Base-by-base conservation (phyloP, 164 flowering plant genomes). In the Umbilicus rupestris region DNA sequence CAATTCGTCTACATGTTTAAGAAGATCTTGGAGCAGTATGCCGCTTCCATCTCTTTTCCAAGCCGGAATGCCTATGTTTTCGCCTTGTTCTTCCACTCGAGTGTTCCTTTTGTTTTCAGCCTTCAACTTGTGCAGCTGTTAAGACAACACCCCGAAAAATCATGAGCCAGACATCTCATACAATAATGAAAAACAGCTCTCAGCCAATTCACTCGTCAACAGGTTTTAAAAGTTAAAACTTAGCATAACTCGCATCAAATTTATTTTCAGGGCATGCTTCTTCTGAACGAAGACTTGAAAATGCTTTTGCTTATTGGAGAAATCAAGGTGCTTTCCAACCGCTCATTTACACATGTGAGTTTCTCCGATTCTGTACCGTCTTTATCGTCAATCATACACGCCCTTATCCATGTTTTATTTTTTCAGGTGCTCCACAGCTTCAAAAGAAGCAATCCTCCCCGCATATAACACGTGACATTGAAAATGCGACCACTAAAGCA, bases 91-190 rank as follows among this genome's bases (percentile, higher is more conserved):
- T 29, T 59, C 67, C 16, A 62, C 73, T 63, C 45, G 70, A 20
- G 66, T 10, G 62, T 66, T 63, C 78, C 74, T 75, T 15, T n/a
- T 17, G 28, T 47, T 74, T 73, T 84, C 80, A 5, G 69, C 74
- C 30, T 72, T 76, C 64, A 73, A 66, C 71, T 82, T 81, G 46
- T 76, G 44, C 44, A 33, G 22, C 65, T 62, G 44, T 62, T 19
- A 22, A 17, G 0, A 62, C 65, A 55, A 14, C 29, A 26, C 15
- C 29, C 9, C 33, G 28, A 7, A 22, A 47, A 22, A 7, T 47
- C n/a, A 46, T 19, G 4, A 19, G 52, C n/a, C 52, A 19, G 24
- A 19, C 24, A 47, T 47, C 52, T n/a, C 52, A 47, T n/a, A 6
- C 19, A 47, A n/a, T 7, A 19, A 19, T 19, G 24, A 47, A 47